phyloP scores from a whole-genome alignment of 1,284 basidiomycete species.

The Dichomitus squalens region DNA sequence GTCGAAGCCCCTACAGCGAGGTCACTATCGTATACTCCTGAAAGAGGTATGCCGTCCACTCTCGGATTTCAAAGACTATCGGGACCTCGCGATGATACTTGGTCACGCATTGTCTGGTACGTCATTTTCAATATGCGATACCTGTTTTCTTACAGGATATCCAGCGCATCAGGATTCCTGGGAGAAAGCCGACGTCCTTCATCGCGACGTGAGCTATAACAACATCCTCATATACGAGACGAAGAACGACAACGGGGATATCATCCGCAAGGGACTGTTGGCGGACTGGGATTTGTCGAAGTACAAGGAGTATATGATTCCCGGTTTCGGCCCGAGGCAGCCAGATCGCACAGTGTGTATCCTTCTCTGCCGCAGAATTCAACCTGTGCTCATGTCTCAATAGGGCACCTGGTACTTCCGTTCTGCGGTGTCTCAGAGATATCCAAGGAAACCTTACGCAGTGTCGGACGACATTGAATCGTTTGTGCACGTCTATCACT shows the following conservation, averaged over 20 bases:
- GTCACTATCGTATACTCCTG: slow-evolving; percentile 2
- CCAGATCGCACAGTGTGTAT: background rate
- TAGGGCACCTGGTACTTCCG: slow-evolving; percentile 22
- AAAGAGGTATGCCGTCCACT: slow-evolving; percentile 1
- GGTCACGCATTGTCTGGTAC: background rate
- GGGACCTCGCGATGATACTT: background rate
- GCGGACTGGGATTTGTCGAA: slow-evolving; percentile 24
- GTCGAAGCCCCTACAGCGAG: background rate
- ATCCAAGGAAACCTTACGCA: slow-evolving; percentile 14
- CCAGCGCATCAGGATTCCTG: slow-evolving; percentile 18
- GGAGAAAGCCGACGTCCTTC: slow-evolving; percentile 14
- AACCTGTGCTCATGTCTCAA: background rate
- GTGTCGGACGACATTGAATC: slow-evolving; percentile 21
- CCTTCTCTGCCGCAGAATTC: background rate
- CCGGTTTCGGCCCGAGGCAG: background rate
- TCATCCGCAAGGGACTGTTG: slow-evolving; percentile 6
- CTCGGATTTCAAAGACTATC: background rate
- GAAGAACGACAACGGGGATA: background rate
- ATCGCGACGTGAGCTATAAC: slow-evolving; percentile 20
- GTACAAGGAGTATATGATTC: background rate
- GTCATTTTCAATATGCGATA: background rate
- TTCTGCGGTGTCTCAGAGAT: slow-evolving; percentile 9
- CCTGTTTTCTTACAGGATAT: background rate
- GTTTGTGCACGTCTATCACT: too few species aligned
- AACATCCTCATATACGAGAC: slow-evolving; percentile 16